Evolutionary conservation across 2,329 filamentous ascomycete species (phyloP), one percentile per base, ranked within the genome.

Genomic region (Xylariaceae sp.): DNA sequence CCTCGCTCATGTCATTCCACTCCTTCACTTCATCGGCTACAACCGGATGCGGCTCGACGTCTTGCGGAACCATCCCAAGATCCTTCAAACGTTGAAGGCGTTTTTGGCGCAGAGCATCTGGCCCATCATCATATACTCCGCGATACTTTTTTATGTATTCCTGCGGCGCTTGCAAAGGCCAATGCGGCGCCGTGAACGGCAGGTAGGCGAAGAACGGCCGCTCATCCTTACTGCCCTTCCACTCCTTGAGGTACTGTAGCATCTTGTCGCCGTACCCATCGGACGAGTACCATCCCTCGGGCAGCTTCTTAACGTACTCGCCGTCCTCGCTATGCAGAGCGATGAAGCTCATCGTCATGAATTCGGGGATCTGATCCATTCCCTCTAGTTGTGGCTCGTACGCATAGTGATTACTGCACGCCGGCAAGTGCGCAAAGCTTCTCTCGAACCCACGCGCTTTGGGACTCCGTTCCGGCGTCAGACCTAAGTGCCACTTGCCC

Each of bases 401-500:
- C 3, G 71, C 79, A 60, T 77, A 83, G 63, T 84, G 81, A 53
- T 83, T 84, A 48, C 79, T 81, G 66, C 83, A 85, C 2, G 81
- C 85, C 0, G 85, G 85, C 2, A 88, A 72, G 64, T 85, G 80
- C 2, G 84, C 83, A 56, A 87, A 81, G 26, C 79, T 82, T 18
- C 78, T 77, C 56, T 84, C 79, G 61, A 88, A 88, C 0, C 85
- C 85, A 9, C 84, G 76, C 12, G 75, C 77, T 44, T 79, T 75
- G 0, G 85, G 85, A 3, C 77, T 80, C 3, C 78, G 77, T 61
- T 87, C 82, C 0, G 81, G 80, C 0, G 78, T 84, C 12, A 87
- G 70, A 0, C 84, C 84, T 18, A 87, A 71, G 68, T 87, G 83
- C 84, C 84, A 87, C 66, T 88, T 87, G 0, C 85, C 84, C 4